Base-by-base conservation (phyloP, 306 rosid genomes). In the Acacia melanoxylon region DNA sequence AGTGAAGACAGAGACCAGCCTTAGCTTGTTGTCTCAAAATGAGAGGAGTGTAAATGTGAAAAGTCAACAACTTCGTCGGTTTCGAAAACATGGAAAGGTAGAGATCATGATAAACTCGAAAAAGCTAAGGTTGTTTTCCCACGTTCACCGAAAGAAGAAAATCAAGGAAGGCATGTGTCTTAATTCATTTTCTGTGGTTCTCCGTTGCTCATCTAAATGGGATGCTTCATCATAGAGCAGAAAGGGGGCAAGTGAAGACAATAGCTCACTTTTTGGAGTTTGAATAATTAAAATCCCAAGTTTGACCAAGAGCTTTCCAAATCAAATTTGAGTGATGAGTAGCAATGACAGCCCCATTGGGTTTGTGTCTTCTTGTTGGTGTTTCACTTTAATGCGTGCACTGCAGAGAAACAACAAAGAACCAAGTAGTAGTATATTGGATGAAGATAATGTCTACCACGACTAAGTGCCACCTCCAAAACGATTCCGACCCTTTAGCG, bases 201-300 rank as follows among this genome's bases (percentile, higher is more conserved):
- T 41, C 4, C 42, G 5, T 54, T 20, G 4, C 10, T 42, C 6
- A 3, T 41, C 17, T 52, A 69, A 69, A 22, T n/a, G 42, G 74
- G 12, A 20, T 20, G 49, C 29, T 33, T 40, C 27, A 9, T 33
- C 27, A 0, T 67, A 6, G 0, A 3, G 5, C 10, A 40, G 29
- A n/a, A 72, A 73, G 40, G 10, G 19, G 56, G 49, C 78, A 86
- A 22, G 82, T 76, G 69, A 86, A 27, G 87, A 86, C 89, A 81
- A 83, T 14, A 46, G 3, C 11, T 4, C 81, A 78, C 89, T 83
- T 86, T 65, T 75, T 81, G 68, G n/a, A 29, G 33, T n/a, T 27
- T 35, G 59, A 27, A 67, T 5, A 83, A 46, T 37, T 42, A 3
- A 58, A n/a, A 81, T 76, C 78, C 68, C 48, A 73, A 22, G 72